Base-by-base conservation (phyloP, 139 green algal genomes). In the Chlamydomonas eustigma region DNA sequence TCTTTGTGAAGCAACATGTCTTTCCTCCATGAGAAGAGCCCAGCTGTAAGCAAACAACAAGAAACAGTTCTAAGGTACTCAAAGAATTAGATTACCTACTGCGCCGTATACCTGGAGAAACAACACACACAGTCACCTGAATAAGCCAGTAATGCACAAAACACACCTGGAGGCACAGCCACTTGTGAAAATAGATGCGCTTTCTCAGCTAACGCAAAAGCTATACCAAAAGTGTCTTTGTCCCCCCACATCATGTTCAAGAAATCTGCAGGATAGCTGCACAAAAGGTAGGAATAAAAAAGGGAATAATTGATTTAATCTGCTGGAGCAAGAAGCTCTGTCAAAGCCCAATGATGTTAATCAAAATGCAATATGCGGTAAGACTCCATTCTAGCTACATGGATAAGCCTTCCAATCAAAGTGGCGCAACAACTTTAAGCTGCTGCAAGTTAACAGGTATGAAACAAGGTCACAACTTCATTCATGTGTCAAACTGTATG, bases 151-250 rank as follows among this genome's bases (percentile, higher is more conserved):
- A 28, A 39, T 73, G 33, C 28, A 50, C 12, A 58, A 12, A 58
- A 58, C 68, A 4, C 64, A 79, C 79, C 64, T 37, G 79, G 79
- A 32, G 79, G 79, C n/a, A 83, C 79, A 25, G 79, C 63, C 6
- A 80, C 35, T 33, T 85, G 83, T 8, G 50, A 77, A 67, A 80
- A 90, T 51, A 69, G 32, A n/a, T 86, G 69, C 8, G 73, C 78
- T 74, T 89, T 89, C 22, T 79, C 82, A 2, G 83, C 86, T 31
- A 81, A 18, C 0, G 78, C 74, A 71, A 89, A 88, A 1, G 84
- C 84, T 32, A 89, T 51, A n/a, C 25, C 50, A 38, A 84, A 89
- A 0, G 84, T 89, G 67, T 90, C 86, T 75, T 86, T 86, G 71
- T 86, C 83, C 3, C 80, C 80, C 71, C 39, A 69, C 44, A 58